Evolutionary conservation across 2,329 filamentous ascomycete genomes (phyloP), one percentile per base, ranked within the genome.

Genomic region (Phaeophleospora eucalypticola): DNA sequence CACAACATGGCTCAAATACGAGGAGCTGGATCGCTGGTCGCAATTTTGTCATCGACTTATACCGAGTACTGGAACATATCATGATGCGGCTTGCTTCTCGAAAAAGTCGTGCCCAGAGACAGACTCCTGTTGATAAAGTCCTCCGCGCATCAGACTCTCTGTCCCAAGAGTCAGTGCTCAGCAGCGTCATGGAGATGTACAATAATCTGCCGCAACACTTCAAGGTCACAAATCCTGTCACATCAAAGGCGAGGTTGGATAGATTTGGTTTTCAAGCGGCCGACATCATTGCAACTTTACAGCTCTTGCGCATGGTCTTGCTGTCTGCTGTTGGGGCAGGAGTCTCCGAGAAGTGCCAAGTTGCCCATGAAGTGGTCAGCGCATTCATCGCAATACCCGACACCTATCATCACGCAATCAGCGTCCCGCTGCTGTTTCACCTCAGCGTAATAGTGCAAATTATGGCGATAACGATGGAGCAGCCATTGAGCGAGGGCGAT

Each of bases 1-100:
- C 20, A 41, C 46, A 17, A 9, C 16, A 24, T 45, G 29, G 36
- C 17, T 8, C 6, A 12, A 21, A n/a, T 20, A 41, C 15, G 7
- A 39, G 43, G 18, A 66, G 65, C 45, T 80, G 77, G 77, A 58
- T 80, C 7, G 68, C 68, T 34, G 77, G 77, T 14, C 78, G 75
- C 74, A 80, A 79, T 58, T 77, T 77, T 46, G 76, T 72, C n/a
- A 78, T 74, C 0, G 75, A 79, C 53, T 61, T 80, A 0, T 80
- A 79, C 55, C 71, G 75, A 4, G 67, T 79, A 8, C 61, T 80
- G 12, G 77, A 80, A 54, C 74, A 80, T 20, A 41, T 46, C 35
- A 40, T 52, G n/a, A 48, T 49, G 46, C 41, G 46, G 14, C 36
- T 49, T 16, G 40, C 17, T 20, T 27, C 35, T 40, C 46, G 42